Conservation (phyloP, 169 alveolate species). For the Plasmodium chabaudi region DNA sequence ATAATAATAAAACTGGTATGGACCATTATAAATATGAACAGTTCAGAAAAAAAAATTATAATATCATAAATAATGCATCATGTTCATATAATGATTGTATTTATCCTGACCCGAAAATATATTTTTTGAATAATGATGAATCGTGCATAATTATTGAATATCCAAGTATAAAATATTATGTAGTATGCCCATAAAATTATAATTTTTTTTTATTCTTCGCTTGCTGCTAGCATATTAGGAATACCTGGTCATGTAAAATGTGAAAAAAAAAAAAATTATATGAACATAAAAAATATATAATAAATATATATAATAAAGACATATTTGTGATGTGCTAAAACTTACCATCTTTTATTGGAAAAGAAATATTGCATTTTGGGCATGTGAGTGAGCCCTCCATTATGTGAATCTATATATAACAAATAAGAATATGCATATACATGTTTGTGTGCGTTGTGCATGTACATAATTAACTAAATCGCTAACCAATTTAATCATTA, state of each 20-base stretch:
- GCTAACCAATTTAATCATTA: neutral
- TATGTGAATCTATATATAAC: conserved; percentile 80
- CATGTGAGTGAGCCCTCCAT: conserved; percentile 82
- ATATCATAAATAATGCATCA: conserved; percentile 10
- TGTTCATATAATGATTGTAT: conserved; percentile 7
- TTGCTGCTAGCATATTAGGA: conserved; percentile 72
- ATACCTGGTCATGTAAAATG: conserved; percentile 27
- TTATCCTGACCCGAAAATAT: conserved; percentile 56
- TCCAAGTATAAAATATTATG: conserved; percentile 64
- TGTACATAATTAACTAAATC: neutral
- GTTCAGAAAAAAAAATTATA: conserved; percentile 1
- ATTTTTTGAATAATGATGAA: conserved; percentile 48
- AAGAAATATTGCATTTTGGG: conserved; percentile 81
- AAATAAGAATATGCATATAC: neutral
- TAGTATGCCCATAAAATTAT: conserved; percentile 29
- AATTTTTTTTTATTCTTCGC: conserved; percentile 29
- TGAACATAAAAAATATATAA: conserved; percentile 80
- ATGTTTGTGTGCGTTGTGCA: neutral
- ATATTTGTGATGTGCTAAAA: neutral
- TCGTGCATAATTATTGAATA: conserved; percentile 64
- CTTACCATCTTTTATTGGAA: conserved; percentile 83
- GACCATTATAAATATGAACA: conserved; percentile 8
- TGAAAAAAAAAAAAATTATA: neutral
- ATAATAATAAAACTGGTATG: neutral
- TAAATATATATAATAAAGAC: neutral